Evolutionary conservation across 768 basidiomycete genomes (phyloP), one percentile per base, ranked within the genome.

Genomic region (Rossbeevera mucosa): DNA sequence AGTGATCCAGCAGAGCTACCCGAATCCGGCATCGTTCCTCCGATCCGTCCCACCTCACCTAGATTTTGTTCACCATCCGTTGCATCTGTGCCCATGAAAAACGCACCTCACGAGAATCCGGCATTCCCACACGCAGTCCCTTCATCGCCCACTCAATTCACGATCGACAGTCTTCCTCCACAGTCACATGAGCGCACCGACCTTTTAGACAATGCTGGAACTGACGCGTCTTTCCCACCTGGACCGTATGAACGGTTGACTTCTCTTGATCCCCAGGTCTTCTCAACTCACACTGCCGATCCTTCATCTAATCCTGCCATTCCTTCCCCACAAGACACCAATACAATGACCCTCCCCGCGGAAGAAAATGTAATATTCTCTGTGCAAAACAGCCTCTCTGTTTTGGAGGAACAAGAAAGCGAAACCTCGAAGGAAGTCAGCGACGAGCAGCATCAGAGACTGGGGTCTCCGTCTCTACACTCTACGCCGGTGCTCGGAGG

Each of bases 391-490:
- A 28, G 13, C 13, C 16, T 26, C 8, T n/a, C 44, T 38, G 20
- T 14, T 22, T 46, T n/a, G 29, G 51, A 31, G 25, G 30, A 47
- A 8, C 55, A 44, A 18, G 58, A 64, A 43, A 65, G 63, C 50
- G 63, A 81, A 8, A 40, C 33, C 16, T 47, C 29, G 13, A 45
- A 50, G 20, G 48, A n/a, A 11, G 48, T 33, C 21, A 20, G 44
- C 42, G 13, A 26, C 43, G 47, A 62, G 41, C 68, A 59, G 24
- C 64, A 67, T 42, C 72, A 77, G 52, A 77, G 78, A 63, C 64
- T 82, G 24, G 74, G 76, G 14, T 82, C 82, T 18, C 65, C 85
- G 33, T 85, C 85, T n/a, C 83, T 85, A 2, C 71, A 74, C 13
- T 85, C 86, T 40, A 69, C 70, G 33, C 64, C 63, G 48, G 57